Conservation (phyloP, 2,329 filamentous ascomycete species). For the Cercospora nicotianae region DNA sequence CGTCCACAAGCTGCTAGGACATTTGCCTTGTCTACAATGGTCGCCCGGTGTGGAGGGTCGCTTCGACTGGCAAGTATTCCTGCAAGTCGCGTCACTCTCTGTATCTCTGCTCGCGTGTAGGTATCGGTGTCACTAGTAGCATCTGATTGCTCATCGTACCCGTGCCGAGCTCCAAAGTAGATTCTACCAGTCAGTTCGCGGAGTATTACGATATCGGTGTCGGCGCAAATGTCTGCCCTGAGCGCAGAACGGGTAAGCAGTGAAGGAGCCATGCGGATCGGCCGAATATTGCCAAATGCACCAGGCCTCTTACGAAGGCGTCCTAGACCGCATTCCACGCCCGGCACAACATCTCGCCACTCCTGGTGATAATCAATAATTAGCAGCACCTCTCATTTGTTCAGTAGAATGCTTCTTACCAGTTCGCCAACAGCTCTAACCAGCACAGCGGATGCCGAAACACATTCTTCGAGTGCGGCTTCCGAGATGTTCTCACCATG, state of each 20-base stretch:
- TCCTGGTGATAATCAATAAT: not conserved
- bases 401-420: not conserved
- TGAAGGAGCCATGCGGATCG: not conserved
- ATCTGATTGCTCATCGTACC: not conserved
- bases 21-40: conserved; percentile 92
- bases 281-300: conserved; percentile 7
- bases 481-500: not conserved
- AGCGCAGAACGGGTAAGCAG: not conserved
- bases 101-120: not conserved
- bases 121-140: not conserved
- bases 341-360: not conserved
- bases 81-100: not conserved
- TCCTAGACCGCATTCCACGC: conserved; percentile 1
- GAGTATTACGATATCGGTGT: not conserved
- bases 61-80: not conserved
- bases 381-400: not conserved
- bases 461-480: not conserved
- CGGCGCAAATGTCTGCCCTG: not conserved
- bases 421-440: not conserved
- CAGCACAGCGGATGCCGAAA: not conserved
- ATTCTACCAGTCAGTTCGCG: not conserved
- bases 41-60: conserved; percentile 51
- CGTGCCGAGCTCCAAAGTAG: not conserved
- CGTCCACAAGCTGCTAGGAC: conserved; percentile 78
- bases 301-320: not conserved